These are phyloP conservation scores for Saccharomycopsis phalli DNA, from an alignment of 1,139 yeast genomes.

Conservation along the genomic window DNA sequence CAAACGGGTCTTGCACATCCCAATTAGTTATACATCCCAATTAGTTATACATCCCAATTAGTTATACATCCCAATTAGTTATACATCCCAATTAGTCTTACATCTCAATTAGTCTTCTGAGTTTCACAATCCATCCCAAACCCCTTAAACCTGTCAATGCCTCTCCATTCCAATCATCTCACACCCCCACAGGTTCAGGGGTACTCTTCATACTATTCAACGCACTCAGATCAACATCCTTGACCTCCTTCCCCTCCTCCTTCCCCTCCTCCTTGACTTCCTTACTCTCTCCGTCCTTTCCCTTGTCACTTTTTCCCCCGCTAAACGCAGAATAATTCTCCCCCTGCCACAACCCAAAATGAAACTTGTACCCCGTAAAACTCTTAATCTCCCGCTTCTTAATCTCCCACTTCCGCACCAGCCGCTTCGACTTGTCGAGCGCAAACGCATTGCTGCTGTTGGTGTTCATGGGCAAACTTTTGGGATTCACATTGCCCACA, in stretches of 20 bases:
- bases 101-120: no score
- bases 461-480: constrained; percentile 15
- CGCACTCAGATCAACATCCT: not conserved
- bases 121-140: no score
- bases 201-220: not conserved
- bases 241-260: constrained; percentile 3
- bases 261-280: constrained; percentile 12
- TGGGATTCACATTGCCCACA: constrained; percentile 3
- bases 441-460: constrained; percentile 4
- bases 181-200: constrained; percentile 1
- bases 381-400: constrained; percentile 40
- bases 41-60: no score
- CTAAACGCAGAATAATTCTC: constrained; percentile 12
- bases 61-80: no score
- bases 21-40: no score
- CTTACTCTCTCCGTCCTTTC: not conserved
- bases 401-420: constrained; percentile 45
- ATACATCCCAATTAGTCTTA: no score
- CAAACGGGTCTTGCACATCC: no score
- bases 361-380: constrained; percentile 50
- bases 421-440: constrained; percentile 42
- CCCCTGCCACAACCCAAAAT: constrained; percentile 37
- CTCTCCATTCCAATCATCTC: no score
- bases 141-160: no score
- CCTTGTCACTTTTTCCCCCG: constrained; percentile 10